phyloP scores from a whole-genome alignment of 2,329 filamentous ascomycete species.

The Colletotrichum filicis region DNA sequence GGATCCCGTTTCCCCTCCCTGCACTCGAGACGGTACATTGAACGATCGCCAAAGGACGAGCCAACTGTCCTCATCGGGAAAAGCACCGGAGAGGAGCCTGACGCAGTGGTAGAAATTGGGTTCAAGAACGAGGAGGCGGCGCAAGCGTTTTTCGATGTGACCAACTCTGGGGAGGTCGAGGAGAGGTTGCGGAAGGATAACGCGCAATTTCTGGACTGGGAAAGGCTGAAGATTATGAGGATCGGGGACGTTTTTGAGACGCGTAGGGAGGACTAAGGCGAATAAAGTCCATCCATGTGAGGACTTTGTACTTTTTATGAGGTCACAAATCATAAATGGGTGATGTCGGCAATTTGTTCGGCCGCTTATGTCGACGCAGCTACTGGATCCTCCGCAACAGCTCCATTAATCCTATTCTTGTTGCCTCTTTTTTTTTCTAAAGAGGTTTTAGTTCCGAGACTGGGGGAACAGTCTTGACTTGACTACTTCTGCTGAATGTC shows the following conservation, averaged over 20 bases:
- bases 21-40: constrained; percentile 38
- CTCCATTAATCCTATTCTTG: too few relatives aligned
- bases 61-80: constrained; percentile 36
- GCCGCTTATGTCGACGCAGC: too few relatives aligned
- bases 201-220: constrained; percentile 18
- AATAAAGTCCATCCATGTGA: background rate
- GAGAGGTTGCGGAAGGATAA: constrained; percentile 12
- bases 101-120: constrained; percentile 38
- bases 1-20: constrained; percentile 38
- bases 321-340: too few relatives aligned
- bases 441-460: too few relatives aligned
- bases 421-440: too few relatives aligned
- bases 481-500: too few relatives aligned
- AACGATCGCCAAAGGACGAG: constrained; percentile 15
- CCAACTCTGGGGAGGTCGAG: background rate
- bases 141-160: constrained; percentile 20
- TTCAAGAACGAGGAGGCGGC: constrained; percentile 33
- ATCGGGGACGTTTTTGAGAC: constrained; percentile 18
- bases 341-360: too few relatives aligned
- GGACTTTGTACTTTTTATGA: background rate
- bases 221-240: constrained; percentile 9
- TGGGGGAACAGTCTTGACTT: too few relatives aligned
- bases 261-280: background rate
- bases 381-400: too few relatives aligned
- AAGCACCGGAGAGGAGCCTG: constrained; percentile 36